Evolutionary conservation across 2,329 filamentous ascomycete species (phyloP).

Genomic region (Beauveria caledonica): DNA sequence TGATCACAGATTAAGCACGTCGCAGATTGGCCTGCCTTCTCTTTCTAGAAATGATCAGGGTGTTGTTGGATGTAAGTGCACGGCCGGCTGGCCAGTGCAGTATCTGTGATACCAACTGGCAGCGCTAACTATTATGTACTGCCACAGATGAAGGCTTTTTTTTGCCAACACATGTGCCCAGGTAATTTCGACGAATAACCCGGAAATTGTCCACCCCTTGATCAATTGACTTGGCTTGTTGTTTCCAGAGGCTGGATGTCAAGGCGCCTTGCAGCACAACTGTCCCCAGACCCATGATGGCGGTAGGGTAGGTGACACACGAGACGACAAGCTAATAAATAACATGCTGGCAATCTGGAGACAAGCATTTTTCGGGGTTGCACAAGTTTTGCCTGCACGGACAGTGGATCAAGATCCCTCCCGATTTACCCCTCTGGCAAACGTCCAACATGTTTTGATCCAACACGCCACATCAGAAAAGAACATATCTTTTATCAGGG

Average conservation of each 20-base stretch:
- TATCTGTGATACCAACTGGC: background rate
- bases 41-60: constrained; percentile 1
- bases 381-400: constrained; percentile 1
- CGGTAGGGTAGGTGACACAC: background rate
- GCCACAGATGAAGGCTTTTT: background rate
- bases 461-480: background rate
- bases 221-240: background rate
- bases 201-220: background rate
- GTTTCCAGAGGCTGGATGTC: background rate
- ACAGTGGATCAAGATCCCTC: constrained; percentile 10
- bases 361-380: background rate
- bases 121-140: background rate
- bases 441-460: background rate
- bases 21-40: background rate
- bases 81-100: background rate
- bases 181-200: background rate
- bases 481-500: background rate
- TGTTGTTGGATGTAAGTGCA: background rate
- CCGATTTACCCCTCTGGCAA: constrained; percentile 3
- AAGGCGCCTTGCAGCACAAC: background rate
- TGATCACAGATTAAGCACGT: background rate
- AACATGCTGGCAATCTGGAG: background rate
- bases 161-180: background rate
- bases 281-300: background rate
- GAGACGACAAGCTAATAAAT: too few species aligned